Base-by-base conservation (phyloP, 768 basidiomycete species). In the Podaxis sp. region DNA sequence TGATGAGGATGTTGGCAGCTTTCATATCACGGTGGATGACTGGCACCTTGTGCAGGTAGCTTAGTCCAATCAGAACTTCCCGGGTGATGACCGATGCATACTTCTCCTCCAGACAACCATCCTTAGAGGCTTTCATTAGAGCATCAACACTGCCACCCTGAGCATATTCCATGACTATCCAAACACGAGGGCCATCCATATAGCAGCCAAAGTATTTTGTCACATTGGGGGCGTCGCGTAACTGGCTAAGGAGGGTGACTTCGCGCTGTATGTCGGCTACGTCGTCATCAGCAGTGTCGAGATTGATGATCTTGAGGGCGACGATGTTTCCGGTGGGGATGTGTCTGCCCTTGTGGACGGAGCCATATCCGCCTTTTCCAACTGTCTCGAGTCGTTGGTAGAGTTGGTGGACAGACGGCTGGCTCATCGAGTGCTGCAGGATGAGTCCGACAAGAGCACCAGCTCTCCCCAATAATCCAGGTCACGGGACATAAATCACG, bases 121-220 rank as follows among this genome's bases (percentile, higher is more conserved):
- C 84, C 65, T 81, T 86, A 65, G 87, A 86, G 0, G 93, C 89
- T 74, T 97, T 95, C 88, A 97, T 95, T 68, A 99, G 81, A 2
- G 94, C 92, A 52, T 93, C 81, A 5, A 98, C 93, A 71, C 93
- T 96, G 6, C 97, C 97, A 4, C 96, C 96, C 66, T 95, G 89
- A 7, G 97, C 97, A 69, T 89, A 88, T 73, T 99, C 97, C 97
- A 99, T 99, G 40, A 90, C 93, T 68, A 99, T 99, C 96, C 97
- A 99, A 9, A 99, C 94, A 54, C 93, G 91, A 30, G 95, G 92
- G 0, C 95, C 96, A 71, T 96, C 92, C 72, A 97, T 84, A 76
- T 92, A 89, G 77, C 95, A 97, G n/a, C 95, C 96, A 75, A 89
- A 97, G 79, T 99, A 99, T 69, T 93, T 86, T 24, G 93, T 98